Evolutionary conservation across 2,329 filamentous ascomycete species (phyloP).

Genomic region (Cordyceps fumosorosea): DNA sequence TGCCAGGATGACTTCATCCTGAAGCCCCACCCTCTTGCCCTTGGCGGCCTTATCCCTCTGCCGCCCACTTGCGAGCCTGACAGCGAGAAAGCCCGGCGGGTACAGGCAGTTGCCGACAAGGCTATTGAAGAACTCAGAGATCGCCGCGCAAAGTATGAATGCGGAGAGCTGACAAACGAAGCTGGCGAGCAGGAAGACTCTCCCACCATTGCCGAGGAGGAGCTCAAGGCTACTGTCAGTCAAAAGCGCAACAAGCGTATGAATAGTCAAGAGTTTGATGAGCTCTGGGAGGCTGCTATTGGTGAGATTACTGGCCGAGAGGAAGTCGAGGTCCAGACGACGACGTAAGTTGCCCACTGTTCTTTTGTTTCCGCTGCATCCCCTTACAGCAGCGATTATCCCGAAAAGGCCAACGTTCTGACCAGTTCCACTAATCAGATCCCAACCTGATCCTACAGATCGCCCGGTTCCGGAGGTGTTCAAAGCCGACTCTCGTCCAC

Average conservation of each 20-base stretch:
- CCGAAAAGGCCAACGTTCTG: conserved; percentile 33
- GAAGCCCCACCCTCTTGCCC: conserved; percentile 73
- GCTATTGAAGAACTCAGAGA: conserved; percentile 82
- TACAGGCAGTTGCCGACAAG: conserved; percentile 81
- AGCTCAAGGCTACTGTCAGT: conserved; percentile 70
- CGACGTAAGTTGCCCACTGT: conserved; percentile 41
- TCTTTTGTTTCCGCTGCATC: conserved; percentile 16
- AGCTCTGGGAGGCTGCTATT: conserved; percentile 71
- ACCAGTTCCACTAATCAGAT: conserved; percentile 78
- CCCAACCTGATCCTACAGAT: conserved; percentile 65
- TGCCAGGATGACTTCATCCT: conserved; percentile 87
- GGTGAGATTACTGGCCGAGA: conserved; percentile 61
- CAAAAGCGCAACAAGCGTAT: conserved; percentile 76
- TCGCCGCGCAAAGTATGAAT: conserved; percentile 83
- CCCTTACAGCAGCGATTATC: conserved; percentile 2
- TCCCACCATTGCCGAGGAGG: conserved; percentile 57
- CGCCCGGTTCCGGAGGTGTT: conserved; percentile 56
- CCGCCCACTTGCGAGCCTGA: conserved; percentile 92
- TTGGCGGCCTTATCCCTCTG: conserved; percentile 75
- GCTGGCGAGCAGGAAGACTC: conserved; percentile 52
- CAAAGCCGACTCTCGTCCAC: conserved; percentile 65
- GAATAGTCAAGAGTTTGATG: conserved; percentile 83
- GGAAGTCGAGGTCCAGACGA: conserved; percentile 44
- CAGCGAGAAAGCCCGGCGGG: conserved; percentile 80
- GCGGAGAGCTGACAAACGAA: conserved; percentile 62